Percentiles rank a stretch among this genome's conserved stretches.
phyloP scores from a whole-genome alignment of 768 basidiomycete species.

The Termitomyces sp. region DNA sequence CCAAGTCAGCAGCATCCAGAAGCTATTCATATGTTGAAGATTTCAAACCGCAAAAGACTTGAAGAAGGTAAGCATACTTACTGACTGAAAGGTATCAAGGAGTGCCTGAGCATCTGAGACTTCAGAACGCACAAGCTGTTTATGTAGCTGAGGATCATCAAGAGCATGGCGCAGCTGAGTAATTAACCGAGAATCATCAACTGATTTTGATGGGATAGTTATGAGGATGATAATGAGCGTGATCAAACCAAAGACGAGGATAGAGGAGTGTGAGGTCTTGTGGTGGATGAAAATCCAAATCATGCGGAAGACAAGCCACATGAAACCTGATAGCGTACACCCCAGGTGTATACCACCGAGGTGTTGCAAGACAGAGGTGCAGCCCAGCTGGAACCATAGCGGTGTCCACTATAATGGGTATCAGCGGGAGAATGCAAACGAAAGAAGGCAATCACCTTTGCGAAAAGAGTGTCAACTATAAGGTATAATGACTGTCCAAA shows the following conservation, averaged over 20 bases:
- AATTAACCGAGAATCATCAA: not conserved
- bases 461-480: constrained; percentile 66
- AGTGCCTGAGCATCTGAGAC: not conserved
- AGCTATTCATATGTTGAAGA: not conserved
- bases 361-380: constrained; percentile 71
- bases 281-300: constrained; percentile 46
- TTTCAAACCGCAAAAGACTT: not conserved
- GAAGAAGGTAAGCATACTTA: not conserved
- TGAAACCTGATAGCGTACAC: constrained; percentile 68
- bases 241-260: constrained; percentile 57
- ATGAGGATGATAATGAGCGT: constrained; percentile 55
- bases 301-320: constrained; percentile 66
- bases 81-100: not conserved
- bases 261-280: constrained; percentile 42
- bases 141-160: not conserved
- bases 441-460: constrained; percentile 46
- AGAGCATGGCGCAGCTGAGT: not conserved
- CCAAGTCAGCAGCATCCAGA: not conserved
- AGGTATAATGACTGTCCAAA: constrained; percentile 76
- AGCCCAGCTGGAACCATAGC: constrained; percentile 54
- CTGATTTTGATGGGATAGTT: no score
- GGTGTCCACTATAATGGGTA: constrained; percentile 33
- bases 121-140: not conserved
- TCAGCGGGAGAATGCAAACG: not conserved
- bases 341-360: constrained; percentile 84